A percentile compares a stretch with the other conserved stretches of the same genome.
These are phyloP conservation scores for Solanum appendiculatum DNA, from an alignment of 257 asterid genomes.

Conservation along the genomic window DNA sequence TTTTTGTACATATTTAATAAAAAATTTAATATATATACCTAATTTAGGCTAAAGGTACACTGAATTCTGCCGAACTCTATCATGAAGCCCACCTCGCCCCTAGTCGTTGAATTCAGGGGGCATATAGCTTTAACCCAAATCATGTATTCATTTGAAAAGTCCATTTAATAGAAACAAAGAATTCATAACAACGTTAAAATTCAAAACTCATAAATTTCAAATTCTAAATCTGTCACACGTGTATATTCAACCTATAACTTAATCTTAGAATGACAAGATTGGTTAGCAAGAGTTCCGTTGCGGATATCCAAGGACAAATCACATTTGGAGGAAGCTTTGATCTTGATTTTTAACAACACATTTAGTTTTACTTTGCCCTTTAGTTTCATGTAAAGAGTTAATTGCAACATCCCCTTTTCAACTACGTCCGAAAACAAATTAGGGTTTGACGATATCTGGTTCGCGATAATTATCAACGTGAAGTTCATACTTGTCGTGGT, in stretches of 20 bases:
- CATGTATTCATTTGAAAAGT: too few species aligned
- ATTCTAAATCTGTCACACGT: neutral
- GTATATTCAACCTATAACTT: neutral
- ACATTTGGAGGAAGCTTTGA: neutral
- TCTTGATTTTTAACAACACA: neutral
- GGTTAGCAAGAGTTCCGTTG: neutral
- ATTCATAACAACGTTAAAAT: too few species aligned
- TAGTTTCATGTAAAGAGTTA: neutral
- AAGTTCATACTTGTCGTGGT: neutral
- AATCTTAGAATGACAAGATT: neutral
- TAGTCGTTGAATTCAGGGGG: too few species aligned
- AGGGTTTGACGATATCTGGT: neutral
- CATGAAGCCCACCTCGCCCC: neutral
- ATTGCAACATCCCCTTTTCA: neutral
- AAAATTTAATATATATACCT: too few species aligned
- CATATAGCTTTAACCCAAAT: too few species aligned
- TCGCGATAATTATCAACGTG: neutral
- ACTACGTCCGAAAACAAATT: neutral
- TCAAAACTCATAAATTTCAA: neutral
- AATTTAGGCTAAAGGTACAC: neutral
- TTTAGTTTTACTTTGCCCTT: neutral
- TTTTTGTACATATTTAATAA: too few species aligned
- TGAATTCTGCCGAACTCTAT: neutral
- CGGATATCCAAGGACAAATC: neutral
- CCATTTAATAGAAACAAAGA: neutral